These are phyloP conservation scores for Hypoxylon lienhwacheense DNA, from an alignment of 495 filamentous ascomycete genomes.

Conservation along the genomic window DNA sequence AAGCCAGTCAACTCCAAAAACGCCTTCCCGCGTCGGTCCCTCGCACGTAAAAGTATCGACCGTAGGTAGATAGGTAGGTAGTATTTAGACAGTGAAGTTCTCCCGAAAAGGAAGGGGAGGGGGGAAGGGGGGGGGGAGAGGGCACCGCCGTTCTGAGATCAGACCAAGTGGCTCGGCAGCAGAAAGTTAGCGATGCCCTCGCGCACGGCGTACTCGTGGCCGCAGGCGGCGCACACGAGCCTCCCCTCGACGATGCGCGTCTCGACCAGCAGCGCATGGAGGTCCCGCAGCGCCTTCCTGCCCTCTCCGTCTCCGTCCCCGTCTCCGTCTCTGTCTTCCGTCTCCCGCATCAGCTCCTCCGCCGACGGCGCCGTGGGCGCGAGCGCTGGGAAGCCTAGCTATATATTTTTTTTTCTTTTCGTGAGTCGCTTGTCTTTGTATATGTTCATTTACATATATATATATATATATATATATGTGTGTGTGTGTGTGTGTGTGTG, in stretches of 20 bases:
- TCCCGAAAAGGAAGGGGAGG: no score
- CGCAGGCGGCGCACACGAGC: slow-evolving; percentile 86
- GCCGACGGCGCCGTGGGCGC: slow-evolving; percentile 62
- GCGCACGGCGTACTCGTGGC: slow-evolving; percentile 87
- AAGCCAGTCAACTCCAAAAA: no score
- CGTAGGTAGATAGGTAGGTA: no score
- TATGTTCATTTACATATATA: neutral
- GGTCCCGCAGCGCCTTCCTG: slow-evolving; percentile 68
- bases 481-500: no score
- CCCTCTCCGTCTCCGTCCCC: no score
- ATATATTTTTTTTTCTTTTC: neutral
- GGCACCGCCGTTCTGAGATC: slow-evolving; percentile 22
- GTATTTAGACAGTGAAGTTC: no score
- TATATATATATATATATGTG: no score
- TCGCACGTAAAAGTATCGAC: no score
- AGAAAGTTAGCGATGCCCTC: slow-evolving; percentile 97
- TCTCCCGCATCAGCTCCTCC: slow-evolving; percentile 62
- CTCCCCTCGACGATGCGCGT: slow-evolving; percentile 86
- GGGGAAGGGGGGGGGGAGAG: neutral
- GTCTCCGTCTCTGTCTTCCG: no score
- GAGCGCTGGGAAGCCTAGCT: slow-evolving; percentile 76
- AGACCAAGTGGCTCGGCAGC: slow-evolving; percentile 86
- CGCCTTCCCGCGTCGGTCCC: no score
- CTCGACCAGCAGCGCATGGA: slow-evolving; percentile 84
- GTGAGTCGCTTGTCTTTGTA: neutral